Percentiles rank a stretch among this genome's conserved stretches.
phyloP scores from a whole-genome alignment of 805 yeast species.

The Candida qinlingensis region DNA sequence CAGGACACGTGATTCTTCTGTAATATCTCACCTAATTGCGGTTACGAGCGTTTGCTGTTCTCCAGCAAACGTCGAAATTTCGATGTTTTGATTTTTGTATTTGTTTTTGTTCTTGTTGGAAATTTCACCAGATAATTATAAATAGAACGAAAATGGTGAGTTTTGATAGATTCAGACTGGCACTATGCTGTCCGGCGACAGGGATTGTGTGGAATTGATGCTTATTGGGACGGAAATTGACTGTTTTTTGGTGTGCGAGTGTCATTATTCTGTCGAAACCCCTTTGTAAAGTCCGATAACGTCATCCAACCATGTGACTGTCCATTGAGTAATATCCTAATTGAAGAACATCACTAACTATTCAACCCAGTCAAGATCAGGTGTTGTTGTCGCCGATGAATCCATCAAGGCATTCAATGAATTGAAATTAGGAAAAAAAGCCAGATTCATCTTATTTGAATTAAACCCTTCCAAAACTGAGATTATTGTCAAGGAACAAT shows the following conservation, averaged over 20 bases:
- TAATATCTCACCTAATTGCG: neutral
- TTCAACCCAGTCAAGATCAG: conserved; percentile 22
- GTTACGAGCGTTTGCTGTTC: too few relatives aligned
- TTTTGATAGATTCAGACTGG: neutral
- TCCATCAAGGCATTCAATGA: conserved; percentile 93
- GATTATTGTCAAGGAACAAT: conserved; percentile 84
- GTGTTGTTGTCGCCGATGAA: conserved; percentile 86
- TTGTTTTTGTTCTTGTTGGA: too few relatives aligned
- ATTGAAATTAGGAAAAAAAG: conserved; percentile 88
- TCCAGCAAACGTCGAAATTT: neutral
- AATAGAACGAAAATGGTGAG: conserved; percentile 6
- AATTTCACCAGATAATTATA: neutral
- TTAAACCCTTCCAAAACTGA: conserved; percentile 84
- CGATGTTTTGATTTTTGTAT: too few relatives aligned
- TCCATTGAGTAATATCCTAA: neutral
- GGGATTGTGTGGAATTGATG: neutral
- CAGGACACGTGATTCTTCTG: neutral
- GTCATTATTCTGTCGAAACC: neutral
- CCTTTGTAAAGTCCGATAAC: neutral
- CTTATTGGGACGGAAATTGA: too few relatives aligned
- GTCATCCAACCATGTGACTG: neutral
- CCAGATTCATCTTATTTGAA: conserved; percentile 75
- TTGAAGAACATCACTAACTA: neutral
- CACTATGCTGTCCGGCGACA: too few relatives aligned
- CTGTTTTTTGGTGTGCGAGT: too few relatives aligned